A percentile compares a stretch with the other conserved stretches of the same genome.
phyloP scores from a whole-genome alignment of 2,329 filamentous ascomycete genomes.

The Aspergillus alliaceus region DNA sequence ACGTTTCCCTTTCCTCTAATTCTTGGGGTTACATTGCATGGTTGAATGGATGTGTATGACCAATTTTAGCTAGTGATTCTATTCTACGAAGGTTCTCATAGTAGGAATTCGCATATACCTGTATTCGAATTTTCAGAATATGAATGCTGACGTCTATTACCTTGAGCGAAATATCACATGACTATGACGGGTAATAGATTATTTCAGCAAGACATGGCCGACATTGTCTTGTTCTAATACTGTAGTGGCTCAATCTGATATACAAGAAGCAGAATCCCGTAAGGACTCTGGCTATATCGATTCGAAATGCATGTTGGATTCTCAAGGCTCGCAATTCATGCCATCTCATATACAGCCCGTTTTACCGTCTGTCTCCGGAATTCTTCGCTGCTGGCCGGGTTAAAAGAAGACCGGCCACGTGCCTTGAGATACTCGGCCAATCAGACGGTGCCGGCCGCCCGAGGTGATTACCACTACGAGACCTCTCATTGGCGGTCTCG shows the following conservation, averaged over 20 bases:
- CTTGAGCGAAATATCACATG: constrained; percentile 10
- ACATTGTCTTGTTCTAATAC: neutral
- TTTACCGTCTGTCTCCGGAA: constrained; percentile 19
- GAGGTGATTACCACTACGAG: constrained; percentile 38
- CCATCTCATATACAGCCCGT: neutral
- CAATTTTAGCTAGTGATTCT: constrained; percentile 28
- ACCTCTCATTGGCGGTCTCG: constrained; percentile 33
- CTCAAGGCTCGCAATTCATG: too few relatives aligned
- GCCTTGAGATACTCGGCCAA: constrained; percentile 25
- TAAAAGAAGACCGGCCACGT: constrained; percentile 32
- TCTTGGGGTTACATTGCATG: constrained; percentile 26
- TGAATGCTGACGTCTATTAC: neutral
- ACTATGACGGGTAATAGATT: constrained; percentile 4
- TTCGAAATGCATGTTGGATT: too few relatives aligned
- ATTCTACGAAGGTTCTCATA: constrained; percentile 18
- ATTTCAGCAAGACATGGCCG: constrained; percentile 1
- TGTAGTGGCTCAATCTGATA: neutral
- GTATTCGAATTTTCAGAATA: neutral
- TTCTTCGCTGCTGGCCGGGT: constrained; percentile 23
- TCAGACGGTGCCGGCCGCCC: constrained; percentile 29
- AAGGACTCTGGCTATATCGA: neutral
- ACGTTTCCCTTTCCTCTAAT: constrained; percentile 18
- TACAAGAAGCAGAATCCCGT: neutral
- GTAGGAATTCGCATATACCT: constrained; percentile 1
- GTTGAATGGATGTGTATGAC: constrained; percentile 35